Evolutionary conservation across 331 rosid genomes (phyloP), one percentile per base, ranked within the genome.

Genomic region (Cydonia oblonga): DNA sequence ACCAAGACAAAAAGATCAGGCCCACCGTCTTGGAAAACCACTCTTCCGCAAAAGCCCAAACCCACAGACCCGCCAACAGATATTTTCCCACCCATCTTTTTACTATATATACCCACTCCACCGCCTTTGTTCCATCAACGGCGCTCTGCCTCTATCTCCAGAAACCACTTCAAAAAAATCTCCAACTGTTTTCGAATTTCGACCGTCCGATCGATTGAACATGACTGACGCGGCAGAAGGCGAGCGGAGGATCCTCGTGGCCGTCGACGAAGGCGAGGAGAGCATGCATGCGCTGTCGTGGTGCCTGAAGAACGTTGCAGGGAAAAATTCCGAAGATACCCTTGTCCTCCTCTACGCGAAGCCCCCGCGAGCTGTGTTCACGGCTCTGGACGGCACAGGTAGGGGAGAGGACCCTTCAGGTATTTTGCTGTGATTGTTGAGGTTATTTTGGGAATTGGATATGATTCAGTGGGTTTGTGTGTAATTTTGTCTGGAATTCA

Each of bases 231-330:
- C 57, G 77, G 72, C 78, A 52, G 83, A 56, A 18, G 78, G 64
- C 2, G 86, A 82, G 66, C 82, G 98, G 38, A 78, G 81, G 81
- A 89, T 93, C 73, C 70, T 93, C 57, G 92, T 89, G 85, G 96
- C 97, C 12, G 90, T 93, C 5, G 98, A 93, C 24, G 97, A 88
- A 42, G 91, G 96, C 0, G 97, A 91, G 23, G 97, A 93, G 84
- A 91, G 98, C 84, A 59, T 78, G 80, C 70, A 88, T 68, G 97
- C 98, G 1, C 89, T 93, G 23, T 84, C 96, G 3, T 93, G 98
- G 98, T 85, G 96, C 63, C 81, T 91, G 8, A 84, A 81, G 67
- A 91, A 93, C 75, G 72, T 93, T 2, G 28, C 76, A 14, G 70
- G 82, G 2, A 52, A 64, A 35, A 87, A 87, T 75, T 86, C 89